Conservation (phyloP, 139 green algal species). For the Pleodorina starrii region DNA sequence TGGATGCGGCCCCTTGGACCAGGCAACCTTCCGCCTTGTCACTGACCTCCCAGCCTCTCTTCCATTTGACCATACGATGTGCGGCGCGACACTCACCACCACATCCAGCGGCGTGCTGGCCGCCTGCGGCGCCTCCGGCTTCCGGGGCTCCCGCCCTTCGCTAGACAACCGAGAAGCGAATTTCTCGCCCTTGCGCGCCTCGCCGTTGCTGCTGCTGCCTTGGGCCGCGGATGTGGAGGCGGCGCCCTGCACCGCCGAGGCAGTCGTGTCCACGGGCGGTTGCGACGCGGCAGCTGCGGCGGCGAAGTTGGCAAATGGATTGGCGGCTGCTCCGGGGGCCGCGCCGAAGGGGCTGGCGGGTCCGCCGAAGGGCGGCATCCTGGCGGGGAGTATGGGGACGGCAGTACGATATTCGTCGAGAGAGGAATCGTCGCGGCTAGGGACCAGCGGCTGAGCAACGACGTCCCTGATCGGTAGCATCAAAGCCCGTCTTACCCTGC, state of each 20-base stretch:
- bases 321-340: background rate
- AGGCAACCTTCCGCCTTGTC: too few species aligned
- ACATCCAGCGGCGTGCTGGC: slow-evolving; percentile 42
- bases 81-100: slow-evolving; percentile 8
- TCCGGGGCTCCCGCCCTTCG: slow-evolving; percentile 33
- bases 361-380: slow-evolving; percentile 48
- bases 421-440: too few species aligned
- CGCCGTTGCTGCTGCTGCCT: slow-evolving; percentile 19
- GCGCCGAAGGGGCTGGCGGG: slow-evolving; percentile 36
- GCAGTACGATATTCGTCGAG: too few species aligned
- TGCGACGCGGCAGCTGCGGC: slow-evolving; percentile 44
- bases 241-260: slow-evolving; percentile 23
- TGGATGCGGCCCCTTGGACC: too few species aligned
- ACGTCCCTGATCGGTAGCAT: too few species aligned
- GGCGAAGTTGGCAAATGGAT: slow-evolving; percentile 56
- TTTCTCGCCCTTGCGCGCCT: slow-evolving; percentile 57
- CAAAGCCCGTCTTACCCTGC: too few species aligned
- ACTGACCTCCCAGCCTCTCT: too few species aligned
- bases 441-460: too few species aligned
- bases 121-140: background rate
- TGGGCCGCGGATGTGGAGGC: background rate
- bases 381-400: background rate
- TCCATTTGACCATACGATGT: too few species aligned
- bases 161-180: slow-evolving; percentile 56
- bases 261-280: slow-evolving; percentile 54